Base-by-base conservation (phyloP, 352 stramenopile species). In the Globisporangium irregulare region DNA sequence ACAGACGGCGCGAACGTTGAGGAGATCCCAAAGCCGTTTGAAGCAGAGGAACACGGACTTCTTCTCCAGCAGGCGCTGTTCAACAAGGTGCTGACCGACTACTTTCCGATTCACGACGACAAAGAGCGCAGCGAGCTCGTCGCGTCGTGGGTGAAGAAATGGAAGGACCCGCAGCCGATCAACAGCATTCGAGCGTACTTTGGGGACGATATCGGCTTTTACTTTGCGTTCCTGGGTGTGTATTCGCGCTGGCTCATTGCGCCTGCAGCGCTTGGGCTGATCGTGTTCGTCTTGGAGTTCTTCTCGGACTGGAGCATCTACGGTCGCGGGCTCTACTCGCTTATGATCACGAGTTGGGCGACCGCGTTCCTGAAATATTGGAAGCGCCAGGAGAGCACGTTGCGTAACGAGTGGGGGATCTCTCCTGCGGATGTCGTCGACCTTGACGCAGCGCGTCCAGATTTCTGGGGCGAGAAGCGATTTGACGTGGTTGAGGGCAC, bases 211-310 rank as follows among this genome's bases (percentile, higher is more conserved):
- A 86, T 99, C 59, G 95, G 95, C 0, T 98, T 99, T 67, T 99
- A 99, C 80, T 99, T 99, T 80, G 92, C 95, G 9, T 99, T 98
- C 75, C 74, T 99, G 5, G 93, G 97, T 43, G 97, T 97, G 81
- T 98, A 98, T 75, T 97, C 95, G 24, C 86, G 90, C 60, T 98
- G 97, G 84, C 81, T 99, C 8, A 72, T 99, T 6, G 88, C 91
- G 14, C 89, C 98, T 14, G 91, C 93, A 32, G 69, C 92, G 9
- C 68, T 98, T 34, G 97, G 97, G 3, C 59, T 93, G 38, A 27
- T 97, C 20, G 92, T 98, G 24, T 96, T 98, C 67, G 73, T 98
- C 10, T 60, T 92, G 63, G 87, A 97, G 67, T 78, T 88, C 24
- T 75, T 78, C 25, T 80, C 79, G 15, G 69, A 69, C 18, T 88